Conservation (phyloP, 2,329 filamentous ascomycete species). For the Penicillium corylophilum region DNA sequence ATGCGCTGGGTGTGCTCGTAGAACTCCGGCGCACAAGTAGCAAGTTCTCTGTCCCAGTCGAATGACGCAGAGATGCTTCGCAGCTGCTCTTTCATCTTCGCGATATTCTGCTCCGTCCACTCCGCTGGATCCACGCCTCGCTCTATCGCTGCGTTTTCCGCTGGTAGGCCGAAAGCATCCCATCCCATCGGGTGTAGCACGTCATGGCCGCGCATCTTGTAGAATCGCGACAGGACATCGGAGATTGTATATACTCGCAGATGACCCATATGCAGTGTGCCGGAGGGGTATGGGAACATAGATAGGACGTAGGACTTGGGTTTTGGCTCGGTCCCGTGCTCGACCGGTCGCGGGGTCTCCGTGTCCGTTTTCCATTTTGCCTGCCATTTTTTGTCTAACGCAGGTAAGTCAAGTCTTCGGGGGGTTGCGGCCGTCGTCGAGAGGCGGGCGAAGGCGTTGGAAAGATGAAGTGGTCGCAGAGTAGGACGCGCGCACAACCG, state of each 20-base stretch:
- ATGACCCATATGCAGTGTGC: constrained; percentile 81
- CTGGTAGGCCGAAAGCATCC: constrained; percentile 88
- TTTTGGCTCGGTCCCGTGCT: constrained; percentile 23
- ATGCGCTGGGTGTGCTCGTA: constrained; percentile 88
- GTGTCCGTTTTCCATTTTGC: constrained; percentile 44
- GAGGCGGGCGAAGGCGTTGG: constrained; percentile 21
- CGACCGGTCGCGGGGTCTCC: constrained; percentile 1
- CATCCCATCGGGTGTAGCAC: constrained; percentile 90
- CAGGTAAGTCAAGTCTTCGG: constrained; percentile 43
- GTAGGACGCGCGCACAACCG: constrained; percentile 16
- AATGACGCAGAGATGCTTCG: constrained; percentile 76
- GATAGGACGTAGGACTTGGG: constrained; percentile 69
- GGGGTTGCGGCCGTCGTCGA: constrained; percentile 24
- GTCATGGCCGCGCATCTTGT: constrained; percentile 68
- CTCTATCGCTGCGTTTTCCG: constrained; percentile 88
- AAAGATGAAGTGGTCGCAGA: constrained; percentile 12
- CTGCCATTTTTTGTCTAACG: constrained; percentile 57
- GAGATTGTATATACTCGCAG: constrained; percentile 87
- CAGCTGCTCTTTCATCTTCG: constrained; percentile 80
- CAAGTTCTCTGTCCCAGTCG: constrained; percentile 79
- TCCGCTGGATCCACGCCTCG: constrained; percentile 71
- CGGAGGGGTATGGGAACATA: constrained; percentile 94
- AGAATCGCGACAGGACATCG: constrained; percentile 77
- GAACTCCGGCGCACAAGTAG: constrained; percentile 79
- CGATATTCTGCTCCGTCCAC: constrained; percentile 81